Base-by-base conservation (phyloP, 2,329 filamentous ascomycete genomes). In the Diplocarpon rosae region DNA sequence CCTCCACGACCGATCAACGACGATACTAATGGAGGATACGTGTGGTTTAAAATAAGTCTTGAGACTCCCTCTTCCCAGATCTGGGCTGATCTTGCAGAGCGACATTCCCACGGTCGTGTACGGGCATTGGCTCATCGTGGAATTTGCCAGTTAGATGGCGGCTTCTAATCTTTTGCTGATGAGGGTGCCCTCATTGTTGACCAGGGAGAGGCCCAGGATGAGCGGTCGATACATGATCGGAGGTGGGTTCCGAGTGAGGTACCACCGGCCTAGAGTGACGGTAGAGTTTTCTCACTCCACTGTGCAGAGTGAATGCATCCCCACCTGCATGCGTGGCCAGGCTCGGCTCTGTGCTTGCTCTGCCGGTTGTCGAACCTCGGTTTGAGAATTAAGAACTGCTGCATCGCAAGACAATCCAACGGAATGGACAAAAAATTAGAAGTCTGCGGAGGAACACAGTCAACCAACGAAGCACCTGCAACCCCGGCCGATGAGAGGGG, bases 121-220 rank as follows among this genome's bases (percentile, higher is more conserved):
- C 20, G 20, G 20, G 20, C 20, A 24, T 24, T 24, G 20, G 7
- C 3, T 35, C 41, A 31, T 37, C 33, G 39, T 5, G 29, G 28
- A 16, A 30, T 39, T 43, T 39, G 34, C 46, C 46, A 48, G 46
- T 48, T 27, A 45, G 28, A 32, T 42, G 30, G 28, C 46, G 37
- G 36, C 35, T 40, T 36, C 34, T 48, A 42, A 48, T 48, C 46
- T 45, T 42, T 32, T n/a, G n/a, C 40, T 16, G 42, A 39, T 33
- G 32, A 34, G 27, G 35, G 38, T 29, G n/a, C 43, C 37, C 39
- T 45, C 42, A 47, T 43, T 35, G 43, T 35, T 30, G 34, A 29
- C 38, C 34, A 39, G 44, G 31, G 30, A 28, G 35, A 15, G 39
- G 28, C n/a, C 20, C 34, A 31, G 35, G 45, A 34, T 27, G 20